Evolutionary conservation across 2,329 filamentous ascomycete species (phyloP), one percentile per base, ranked within the genome.

Genomic region (Chrysosphaeria jannelii): DNA sequence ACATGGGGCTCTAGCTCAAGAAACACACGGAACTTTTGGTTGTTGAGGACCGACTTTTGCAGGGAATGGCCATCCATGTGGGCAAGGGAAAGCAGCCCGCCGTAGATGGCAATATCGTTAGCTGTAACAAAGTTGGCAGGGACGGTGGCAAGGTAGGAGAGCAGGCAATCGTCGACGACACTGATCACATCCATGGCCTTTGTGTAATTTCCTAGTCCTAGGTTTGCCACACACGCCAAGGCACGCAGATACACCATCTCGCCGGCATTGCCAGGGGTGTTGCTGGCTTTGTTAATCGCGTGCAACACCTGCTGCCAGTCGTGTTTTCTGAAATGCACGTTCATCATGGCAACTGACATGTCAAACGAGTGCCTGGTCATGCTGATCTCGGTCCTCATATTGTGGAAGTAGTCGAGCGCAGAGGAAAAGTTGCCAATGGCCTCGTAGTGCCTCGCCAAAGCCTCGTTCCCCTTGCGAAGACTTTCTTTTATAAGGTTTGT

Each of bases 401-500:
- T 67, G 31, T 56, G 51, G 40, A 74, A 93, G 2, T 74, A 60
- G 32, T 88, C 79, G 22, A 60, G 57, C 1, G 85, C 75, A 8
- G 56, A 57, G 17, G 47, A 42, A 6, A 81, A 56, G 27, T 79
- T 67, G 25, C 85, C 81, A 10, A 63, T 75, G 18, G 53, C 53
- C 42, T 88, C 74, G 30, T 70, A 68, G 43, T 90, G 78, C 29
- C 62, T 64, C 20, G 76, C 85, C 5, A 93, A 51, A 35, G 93
- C 85, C 42, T 91, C 78, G 35, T 91, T 72, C 21, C 76, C 81
- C 65, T 93, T 91, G 14, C 25, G 23, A 36, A 93, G 90, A 47
- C 78, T 91, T 47, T 97, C 85, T 41, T 91, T 90, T 35, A 97
- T 78, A 20, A 93, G 48, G 36, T 93, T 97, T 39, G 91, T 90